Evolutionary conservation across 2,329 filamentous ascomycete species (phyloP).

Genomic region (Albifimbria verrucaria): DNA sequence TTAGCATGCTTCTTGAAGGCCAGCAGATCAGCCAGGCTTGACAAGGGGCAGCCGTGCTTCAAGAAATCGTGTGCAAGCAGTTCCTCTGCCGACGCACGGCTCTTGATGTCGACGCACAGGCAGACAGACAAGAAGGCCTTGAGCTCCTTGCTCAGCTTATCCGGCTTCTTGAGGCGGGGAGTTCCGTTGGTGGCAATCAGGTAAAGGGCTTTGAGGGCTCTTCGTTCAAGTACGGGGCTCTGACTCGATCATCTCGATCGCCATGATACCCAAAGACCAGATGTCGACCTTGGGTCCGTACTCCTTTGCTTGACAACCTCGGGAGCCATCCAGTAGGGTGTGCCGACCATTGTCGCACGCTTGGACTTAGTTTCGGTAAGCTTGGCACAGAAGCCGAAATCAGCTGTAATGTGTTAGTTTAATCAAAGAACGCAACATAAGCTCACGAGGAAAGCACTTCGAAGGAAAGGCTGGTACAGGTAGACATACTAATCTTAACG

Average conservation of each 20-base stretch:
- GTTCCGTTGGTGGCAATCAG: conserved; percentile 98
- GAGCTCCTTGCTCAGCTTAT: conserved; percentile 95
- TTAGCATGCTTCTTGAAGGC: conserved; percentile 77
- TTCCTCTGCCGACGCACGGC: conserved; percentile 86
- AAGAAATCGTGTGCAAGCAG: conserved; percentile 90
- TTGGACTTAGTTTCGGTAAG: conserved; percentile 95
- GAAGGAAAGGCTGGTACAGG: too few relatives aligned
- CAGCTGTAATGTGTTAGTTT: conserved; percentile 62
- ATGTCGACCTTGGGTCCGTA: conserved; percentile 98
- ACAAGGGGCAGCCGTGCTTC: conserved; percentile 81
- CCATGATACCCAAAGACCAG: conserved; percentile 99
- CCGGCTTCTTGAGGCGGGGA: conserved; percentile 93
- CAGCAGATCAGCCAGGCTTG: conserved; percentile 80
- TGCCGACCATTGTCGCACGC: conserved; percentile 98
- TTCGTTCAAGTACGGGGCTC: conserved; percentile 98
- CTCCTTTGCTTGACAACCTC: conserved; percentile 99
- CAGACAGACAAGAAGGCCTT: conserved; percentile 97
- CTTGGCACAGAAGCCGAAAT: conserved; percentile 99
- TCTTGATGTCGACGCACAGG: conserved; percentile 94
- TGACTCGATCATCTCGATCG: conserved; percentile 99
- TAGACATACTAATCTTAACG: conserved; percentile 95
- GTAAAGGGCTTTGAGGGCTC: conserved; percentile 97
- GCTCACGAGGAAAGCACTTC: too few relatives aligned
- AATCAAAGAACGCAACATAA: too few relatives aligned
- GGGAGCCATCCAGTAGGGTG: conserved; percentile 99